A percentile compares a stretch with the other conserved stretches of the same genome.
Conservation (phyloP, 2,329 filamentous ascomycete genomes). For the Aureobasidium sp. region DNA sequence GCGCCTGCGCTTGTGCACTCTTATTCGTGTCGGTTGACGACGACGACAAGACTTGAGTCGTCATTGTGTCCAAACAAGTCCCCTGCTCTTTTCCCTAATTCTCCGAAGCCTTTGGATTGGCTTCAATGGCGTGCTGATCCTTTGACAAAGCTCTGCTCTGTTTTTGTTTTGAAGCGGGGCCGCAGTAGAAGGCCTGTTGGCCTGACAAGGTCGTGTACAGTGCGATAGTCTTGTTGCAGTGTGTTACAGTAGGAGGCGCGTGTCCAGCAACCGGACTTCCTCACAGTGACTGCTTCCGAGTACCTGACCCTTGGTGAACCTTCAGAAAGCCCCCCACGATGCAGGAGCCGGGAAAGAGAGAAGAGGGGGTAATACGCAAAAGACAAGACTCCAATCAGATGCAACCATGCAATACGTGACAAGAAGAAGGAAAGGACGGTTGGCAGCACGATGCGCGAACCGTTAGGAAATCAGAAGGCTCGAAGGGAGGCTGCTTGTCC, state of each 20-base stretch:
- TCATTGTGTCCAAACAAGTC: slow-evolving; percentile 3
- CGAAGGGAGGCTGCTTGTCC: not conserved
- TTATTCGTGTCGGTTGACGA: not conserved
- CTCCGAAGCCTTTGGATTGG: slow-evolving; percentile 2
- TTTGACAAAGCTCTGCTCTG: slow-evolving; percentile 3
- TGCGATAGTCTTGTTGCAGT: not conserved
- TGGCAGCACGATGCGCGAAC: not conserved
- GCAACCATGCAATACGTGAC: not conserved
- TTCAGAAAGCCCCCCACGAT: slow-evolving; percentile 5
- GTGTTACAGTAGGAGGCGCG: not conserved
- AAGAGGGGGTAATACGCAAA: not conserved
- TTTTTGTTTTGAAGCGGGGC: not conserved
- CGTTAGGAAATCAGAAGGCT: not conserved
- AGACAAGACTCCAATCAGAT: not conserved
- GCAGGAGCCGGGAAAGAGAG: not conserved
- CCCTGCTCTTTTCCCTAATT: slow-evolving; percentile 15
- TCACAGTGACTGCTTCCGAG: not conserved
- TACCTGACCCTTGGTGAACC: slow-evolving; percentile 10
- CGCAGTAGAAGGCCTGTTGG: not conserved
- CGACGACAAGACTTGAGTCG: slow-evolving; percentile 5
- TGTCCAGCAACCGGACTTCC: not conserved
- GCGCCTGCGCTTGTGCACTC: slow-evolving; percentile 7
- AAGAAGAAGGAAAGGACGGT: not conserved
- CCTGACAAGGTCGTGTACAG: not conserved
- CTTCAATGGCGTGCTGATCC: slow-evolving; percentile 1